Evolutionary conservation across 139 green algal genomes (phyloP).

Genomic region (Tetradesmus obliquus): DNA sequence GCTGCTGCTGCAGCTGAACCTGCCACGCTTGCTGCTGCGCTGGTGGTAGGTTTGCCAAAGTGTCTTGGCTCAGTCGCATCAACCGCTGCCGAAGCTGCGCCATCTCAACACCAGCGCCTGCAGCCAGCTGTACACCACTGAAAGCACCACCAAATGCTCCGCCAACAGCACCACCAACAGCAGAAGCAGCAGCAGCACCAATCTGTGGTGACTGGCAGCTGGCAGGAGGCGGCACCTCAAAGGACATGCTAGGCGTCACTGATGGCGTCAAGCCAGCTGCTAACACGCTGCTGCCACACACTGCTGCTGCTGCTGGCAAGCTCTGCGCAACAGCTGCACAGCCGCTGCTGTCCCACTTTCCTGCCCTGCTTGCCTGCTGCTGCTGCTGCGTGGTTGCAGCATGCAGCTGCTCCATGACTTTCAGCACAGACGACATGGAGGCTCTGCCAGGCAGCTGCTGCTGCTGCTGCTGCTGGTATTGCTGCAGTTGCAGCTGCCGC

Average conservation of each 20-base stretch:
- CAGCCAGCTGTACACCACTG: not conserved
- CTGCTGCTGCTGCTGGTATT: constrained; percentile 4
- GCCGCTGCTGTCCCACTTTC: not conserved
- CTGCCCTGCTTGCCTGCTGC: not conserved
- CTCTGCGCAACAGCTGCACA: not conserved
- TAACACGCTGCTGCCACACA: not conserved
- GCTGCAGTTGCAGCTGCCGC: constrained; percentile 32
- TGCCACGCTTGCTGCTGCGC: not conserved
- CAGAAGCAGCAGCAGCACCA: not conserved
- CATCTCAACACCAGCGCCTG: not conserved
- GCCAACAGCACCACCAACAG: not conserved
- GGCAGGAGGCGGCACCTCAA: constrained; percentile 23
- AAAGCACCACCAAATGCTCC: not conserved
- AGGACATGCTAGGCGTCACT: not conserved
- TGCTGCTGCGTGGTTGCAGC: not conserved
- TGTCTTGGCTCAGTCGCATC: constrained; percentile 32
- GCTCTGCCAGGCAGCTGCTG: constrained; percentile 12
- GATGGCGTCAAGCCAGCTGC: not conserved
- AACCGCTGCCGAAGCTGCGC: constrained; percentile 8
- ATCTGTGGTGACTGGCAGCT: constrained; percentile 16
- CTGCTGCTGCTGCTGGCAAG: not conserved
- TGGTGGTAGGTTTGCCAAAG: not conserved
- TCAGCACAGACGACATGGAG: not conserved
- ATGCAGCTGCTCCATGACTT: constrained; percentile 30
- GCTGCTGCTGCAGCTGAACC: constrained; percentile 2